A percentile compares a stretch with the other conserved stretches of the same genome.
phyloP scores from a whole-genome alignment of 257 asterid genomes.

The Primulina eburnea region DNA sequence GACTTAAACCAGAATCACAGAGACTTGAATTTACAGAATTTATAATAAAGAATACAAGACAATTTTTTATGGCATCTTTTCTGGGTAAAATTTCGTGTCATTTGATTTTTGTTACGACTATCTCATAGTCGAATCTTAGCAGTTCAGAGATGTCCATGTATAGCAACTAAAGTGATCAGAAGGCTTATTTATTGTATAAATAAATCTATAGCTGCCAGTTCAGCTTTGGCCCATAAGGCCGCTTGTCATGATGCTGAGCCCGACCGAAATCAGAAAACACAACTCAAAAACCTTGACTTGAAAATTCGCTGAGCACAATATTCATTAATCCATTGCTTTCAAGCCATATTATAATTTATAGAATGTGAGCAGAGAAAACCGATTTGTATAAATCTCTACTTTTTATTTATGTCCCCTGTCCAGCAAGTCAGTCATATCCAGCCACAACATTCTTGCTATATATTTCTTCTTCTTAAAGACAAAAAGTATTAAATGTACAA shows the following conservation, averaged over 20 bases:
- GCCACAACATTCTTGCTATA: not conserved
- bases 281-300: constrained; percentile 1
- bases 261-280: not conserved
- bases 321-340: constrained; percentile 6
- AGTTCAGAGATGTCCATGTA: not conserved
- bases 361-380: not conserved
- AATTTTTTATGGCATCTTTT: not conserved
- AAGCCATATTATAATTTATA: not conserved
- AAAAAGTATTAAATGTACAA: not conserved
- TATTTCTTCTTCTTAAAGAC: not conserved
- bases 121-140: not conserved
- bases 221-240: constrained; percentile 16
- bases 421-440: not conserved
- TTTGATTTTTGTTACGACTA: constrained; percentile 16
- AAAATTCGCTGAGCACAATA: constrained; percentile 4
- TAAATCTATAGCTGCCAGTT: not conserved
- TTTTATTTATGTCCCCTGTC: not conserved
- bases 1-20: constrained; percentile 28
- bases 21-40: not conserved
- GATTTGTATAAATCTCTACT: no score
- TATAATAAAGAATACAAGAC: constrained; percentile 3
- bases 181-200: constrained; percentile 10
- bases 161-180: not conserved
- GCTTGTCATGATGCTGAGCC: constrained; percentile 11
- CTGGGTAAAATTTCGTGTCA: not conserved